Conservation (phyloP, 2,329 filamentous ascomycete species). For the Aspergillus pseudotamarii region DNA sequence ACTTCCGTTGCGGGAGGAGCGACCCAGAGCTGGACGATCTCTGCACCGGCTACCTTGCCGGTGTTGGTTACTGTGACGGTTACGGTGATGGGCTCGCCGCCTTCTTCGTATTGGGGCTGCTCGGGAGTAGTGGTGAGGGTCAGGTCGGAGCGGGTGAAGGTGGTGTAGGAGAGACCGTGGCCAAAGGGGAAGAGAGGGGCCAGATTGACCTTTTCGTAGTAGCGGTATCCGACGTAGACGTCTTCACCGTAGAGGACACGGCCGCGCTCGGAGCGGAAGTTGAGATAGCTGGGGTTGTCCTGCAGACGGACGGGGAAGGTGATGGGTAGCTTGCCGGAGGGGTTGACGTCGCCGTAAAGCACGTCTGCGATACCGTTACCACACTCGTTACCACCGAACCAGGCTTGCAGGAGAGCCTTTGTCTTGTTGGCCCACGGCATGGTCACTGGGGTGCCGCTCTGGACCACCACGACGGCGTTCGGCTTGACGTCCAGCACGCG, state of each 20-base stretch:
- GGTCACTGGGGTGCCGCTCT: slow-evolving; percentile 71
- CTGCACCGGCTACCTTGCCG: slow-evolving; percentile 54
- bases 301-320: slow-evolving; percentile 69
- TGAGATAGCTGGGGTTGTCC: slow-evolving; percentile 76
- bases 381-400: slow-evolving; percentile 86
- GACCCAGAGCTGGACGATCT: slow-evolving; percentile 61
- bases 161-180: slow-evolving; percentile 77
- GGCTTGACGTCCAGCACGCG: slow-evolving; percentile 68
- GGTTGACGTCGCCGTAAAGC: slow-evolving; percentile 73
- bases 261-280: slow-evolving; percentile 71
- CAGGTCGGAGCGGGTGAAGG: slow-evolving; percentile 61
- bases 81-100: slow-evolving; percentile 50
- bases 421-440: slow-evolving; percentile 52
- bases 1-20: slow-evolving; percentile 52
- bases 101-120: slow-evolving; percentile 41
- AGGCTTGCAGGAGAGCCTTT: slow-evolving; percentile 70
- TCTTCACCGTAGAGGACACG: slow-evolving; percentile 78
- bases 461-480: slow-evolving; percentile 72
- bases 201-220: slow-evolving; percentile 72
- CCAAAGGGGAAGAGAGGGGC: slow-evolving; percentile 75
- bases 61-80: slow-evolving; percentile 56
- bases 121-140: slow-evolving; percentile 29
- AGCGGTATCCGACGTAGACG: slow-evolving; percentile 78
- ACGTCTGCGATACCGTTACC: slow-evolving; percentile 80
- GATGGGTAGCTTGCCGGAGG: slow-evolving; percentile 73